phyloP scores from a whole-genome alignment of 1,139 yeast species.

The Yamadazyma songkhlaensis region DNA sequence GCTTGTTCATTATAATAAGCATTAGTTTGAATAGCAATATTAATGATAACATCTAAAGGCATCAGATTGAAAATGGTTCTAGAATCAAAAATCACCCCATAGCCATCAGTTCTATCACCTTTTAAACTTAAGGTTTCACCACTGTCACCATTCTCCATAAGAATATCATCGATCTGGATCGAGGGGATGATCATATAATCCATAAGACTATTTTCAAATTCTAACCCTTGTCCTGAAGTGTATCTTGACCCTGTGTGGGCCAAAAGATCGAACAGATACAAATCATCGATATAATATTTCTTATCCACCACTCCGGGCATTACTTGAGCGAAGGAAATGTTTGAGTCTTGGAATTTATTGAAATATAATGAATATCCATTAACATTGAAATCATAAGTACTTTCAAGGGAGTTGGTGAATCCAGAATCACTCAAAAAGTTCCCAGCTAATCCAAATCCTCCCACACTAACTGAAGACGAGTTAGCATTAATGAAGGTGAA shows the following conservation, averaged over 20 bases:
- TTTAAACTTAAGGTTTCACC: constrained; percentile 34
- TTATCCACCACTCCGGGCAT: constrained; percentile 61
- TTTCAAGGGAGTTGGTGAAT: constrained; percentile 36
- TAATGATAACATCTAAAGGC: constrained; percentile 59
- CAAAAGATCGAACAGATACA: constrained; percentile 47
- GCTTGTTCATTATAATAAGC: constrained; percentile 58
- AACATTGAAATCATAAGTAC: constrained; percentile 33
- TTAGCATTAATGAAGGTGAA: constrained; percentile 30
- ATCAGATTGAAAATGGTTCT: constrained; percentile 51
- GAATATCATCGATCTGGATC: constrained; percentile 52
- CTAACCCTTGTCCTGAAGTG: constrained; percentile 12
- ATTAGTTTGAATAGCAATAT: constrained; percentile 70
- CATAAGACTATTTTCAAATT: constrained; percentile 19
- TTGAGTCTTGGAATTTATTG: constrained; percentile 16
- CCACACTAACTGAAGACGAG: constrained; percentile 22
- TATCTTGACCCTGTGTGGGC: constrained; percentile 28
- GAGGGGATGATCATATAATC: constrained; percentile 44
- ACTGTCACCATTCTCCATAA: constrained; percentile 42
- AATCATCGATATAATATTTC: constrained; percentile 40
- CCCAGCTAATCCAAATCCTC: constrained; percentile 54
- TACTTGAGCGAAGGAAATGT: constrained; percentile 20
- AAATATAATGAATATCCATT: constrained; percentile 59
- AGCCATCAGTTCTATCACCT: constrained; percentile 24
- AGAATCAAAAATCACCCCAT: constrained; percentile 64
- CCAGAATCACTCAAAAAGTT: constrained; percentile 31